Conservation (phyloP, 345 rosid genomes). For the Eucalyptus leucophloia region DNA sequence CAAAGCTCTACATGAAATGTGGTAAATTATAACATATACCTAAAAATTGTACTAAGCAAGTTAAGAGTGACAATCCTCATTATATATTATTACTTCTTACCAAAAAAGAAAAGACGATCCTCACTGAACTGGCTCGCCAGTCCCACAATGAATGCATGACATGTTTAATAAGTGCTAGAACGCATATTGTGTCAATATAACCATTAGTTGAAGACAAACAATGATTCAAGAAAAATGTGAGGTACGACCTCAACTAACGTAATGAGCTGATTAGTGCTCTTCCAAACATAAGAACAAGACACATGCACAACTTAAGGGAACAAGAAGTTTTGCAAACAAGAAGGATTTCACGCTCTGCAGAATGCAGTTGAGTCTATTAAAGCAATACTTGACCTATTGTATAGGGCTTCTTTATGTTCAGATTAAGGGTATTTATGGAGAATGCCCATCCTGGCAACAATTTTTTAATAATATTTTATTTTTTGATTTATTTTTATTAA, state of each 20-base stretch:
- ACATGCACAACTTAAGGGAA: background rate
- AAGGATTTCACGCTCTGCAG: background rate
- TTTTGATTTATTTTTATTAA: no score
- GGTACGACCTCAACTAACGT: background rate
- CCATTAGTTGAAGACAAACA: background rate
- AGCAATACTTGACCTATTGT: background rate
- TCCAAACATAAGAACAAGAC: background rate
- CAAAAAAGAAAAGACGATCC: no score
- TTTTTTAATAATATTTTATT: no score
- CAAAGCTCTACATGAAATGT: background rate
- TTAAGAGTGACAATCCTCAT: background rate
- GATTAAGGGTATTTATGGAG: background rate
- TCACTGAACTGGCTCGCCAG: accelerated
- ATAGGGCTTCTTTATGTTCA: background rate
- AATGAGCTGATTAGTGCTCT: background rate
- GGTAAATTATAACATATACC: background rate
- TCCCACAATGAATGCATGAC: background rate
- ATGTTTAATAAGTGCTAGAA: background rate
- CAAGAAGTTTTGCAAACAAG: background rate
- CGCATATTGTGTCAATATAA: background rate
- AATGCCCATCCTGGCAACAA: background rate
- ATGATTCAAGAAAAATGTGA: background rate
- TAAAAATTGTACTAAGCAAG: background rate
- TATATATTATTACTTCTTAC: no score
- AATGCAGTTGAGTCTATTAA: background rate